Conservation (phyloP, 192 early-diverging fungal species). For the Mortierella alpina region DNA sequence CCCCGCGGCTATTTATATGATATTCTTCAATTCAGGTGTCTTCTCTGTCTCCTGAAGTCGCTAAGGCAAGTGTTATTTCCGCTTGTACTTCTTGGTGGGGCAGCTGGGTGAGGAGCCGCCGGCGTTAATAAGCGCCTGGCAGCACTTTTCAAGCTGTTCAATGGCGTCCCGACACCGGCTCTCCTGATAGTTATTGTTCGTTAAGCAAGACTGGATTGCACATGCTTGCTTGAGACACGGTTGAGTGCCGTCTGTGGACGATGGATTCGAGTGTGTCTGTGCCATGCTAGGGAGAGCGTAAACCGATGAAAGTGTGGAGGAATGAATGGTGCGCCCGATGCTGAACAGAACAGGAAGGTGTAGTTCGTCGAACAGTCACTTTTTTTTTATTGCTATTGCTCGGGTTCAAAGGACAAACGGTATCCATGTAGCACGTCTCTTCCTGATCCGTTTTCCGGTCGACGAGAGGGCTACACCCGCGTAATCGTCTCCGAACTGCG, state of each 20-base stretch:
- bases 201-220: conserved; percentile 66
- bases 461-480: not conserved
- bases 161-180: conserved; percentile 54
- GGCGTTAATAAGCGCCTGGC: conserved; percentile 53
- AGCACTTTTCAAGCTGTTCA: conserved; percentile 56
- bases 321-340: too few species aligned
- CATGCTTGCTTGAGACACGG: conserved; percentile 58
- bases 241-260: conserved; percentile 2
- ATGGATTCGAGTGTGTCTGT: too few species aligned
- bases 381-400: too few species aligned
- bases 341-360: too few species aligned
- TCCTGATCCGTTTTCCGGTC: not conserved
- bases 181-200: conserved; percentile 64
- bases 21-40: not conserved
- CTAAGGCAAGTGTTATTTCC: not conserved
- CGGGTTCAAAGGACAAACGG: conserved; percentile 6
- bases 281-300: too few species aligned
- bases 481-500: conserved; percentile 67
- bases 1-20: not conserved
- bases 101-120: conserved; percentile 56
- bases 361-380: too few species aligned
- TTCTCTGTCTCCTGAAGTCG: conserved; percentile 2
- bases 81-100: conserved; percentile 50
- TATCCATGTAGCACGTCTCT: not conserved
- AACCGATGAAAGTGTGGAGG: too few species aligned